Base-by-base conservation (phyloP, 2,329 filamentous ascomycete species). In the Diaporthe australafricana region DNA sequence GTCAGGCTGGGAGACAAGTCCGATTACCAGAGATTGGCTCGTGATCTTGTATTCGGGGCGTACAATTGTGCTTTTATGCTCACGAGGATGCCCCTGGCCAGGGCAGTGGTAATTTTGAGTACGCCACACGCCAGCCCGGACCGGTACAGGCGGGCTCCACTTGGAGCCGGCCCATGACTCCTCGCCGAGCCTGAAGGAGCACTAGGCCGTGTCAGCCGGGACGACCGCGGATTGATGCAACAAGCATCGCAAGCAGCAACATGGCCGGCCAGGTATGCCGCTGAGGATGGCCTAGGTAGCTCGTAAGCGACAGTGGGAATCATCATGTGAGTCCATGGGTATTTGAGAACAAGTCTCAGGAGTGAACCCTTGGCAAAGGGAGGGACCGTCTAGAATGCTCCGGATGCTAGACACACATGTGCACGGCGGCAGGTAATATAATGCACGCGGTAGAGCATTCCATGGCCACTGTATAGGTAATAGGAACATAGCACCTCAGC, bases 131-230 rank as follows among this genome's bases (percentile, higher is more conserved):
- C 22, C 57, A 42, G 57, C 57, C 45, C 42, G 57, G 42, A 48
- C 27, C 27, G 42, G 20, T 63, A 42, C 42, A 22, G 57, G 25
- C 17, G 42, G 25, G n/a, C 30, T 63, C 60, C 45, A 45, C 38
- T 50, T 50, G 45, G 60, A 65, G 42, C 60, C 60, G 60, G 20
- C 42, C 56, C 45, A 65, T 65, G 60, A 65, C 60, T 65, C 60
- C n/a, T 50, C 60, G 30, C 60, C 60, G 57, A 22, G 56, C 35
- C n/a, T 30, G 25, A 30, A 25, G 20, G 57, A 42, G 45, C 35
- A 14, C 60, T 45, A 45, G 60, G 38, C 38, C 42, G 48, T n/a
- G 60, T 45, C 30, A 65, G 17, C 30, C 45, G 30, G 42, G 45
- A 32, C 42, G 42, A 6, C 60, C n/a, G n/a, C 22, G n/a, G 1